Base-by-base conservation (phyloP, 495 filamentous ascomycete genomes). In the Penicillium lividum region DNA sequence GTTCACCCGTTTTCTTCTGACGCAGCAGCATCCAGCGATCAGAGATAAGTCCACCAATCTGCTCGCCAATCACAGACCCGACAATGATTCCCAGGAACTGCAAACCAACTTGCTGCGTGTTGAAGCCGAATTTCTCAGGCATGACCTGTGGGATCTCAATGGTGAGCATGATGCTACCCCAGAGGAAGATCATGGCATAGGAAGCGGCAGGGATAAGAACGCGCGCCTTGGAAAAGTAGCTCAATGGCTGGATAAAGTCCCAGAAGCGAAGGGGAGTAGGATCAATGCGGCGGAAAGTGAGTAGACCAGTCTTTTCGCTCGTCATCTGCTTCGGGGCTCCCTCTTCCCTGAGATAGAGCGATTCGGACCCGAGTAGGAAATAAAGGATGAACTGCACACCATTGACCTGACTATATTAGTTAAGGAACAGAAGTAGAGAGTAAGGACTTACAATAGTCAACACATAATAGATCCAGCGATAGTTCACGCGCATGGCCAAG, bases 61-160 rank as follows among this genome's bases (percentile, higher is more conserved):
- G 82, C 63, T 85, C 82, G 25, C 83, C 83, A 4, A 86, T 67
- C 5, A 85, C 58, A 3, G 79, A 77, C 3, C 83, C 83, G 29
- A 84, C 71, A n/a, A 86, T 82, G 13, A 84, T 61, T 27, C 73
- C 76, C 29, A 83, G 52, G 57, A 80, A 82, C 56, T 84, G 83
- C 1, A 84, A 69, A 8, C 82, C 82, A 10, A 83, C 65, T 58
- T 84, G 72, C 63, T 84, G 76, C 4, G 76, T 61, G 59, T 83
- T 80, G 60, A 85, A 74, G 38, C 62, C 68, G 61, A 83, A 85
- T 46, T 83, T 78, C 28, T 62, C 61, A 5, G 70, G 71, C 51
- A 80, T 78, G 8, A 84, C 62, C 51, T 83, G 81, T 0, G 82
- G 80, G 11, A 83, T 76, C 63, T 82, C 80, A 40, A 84, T 77